These are phyloP conservation scores for Komagataella phaffii DNA, from an alignment of 805 yeast genomes.

Conservation along the genomic window DNA sequence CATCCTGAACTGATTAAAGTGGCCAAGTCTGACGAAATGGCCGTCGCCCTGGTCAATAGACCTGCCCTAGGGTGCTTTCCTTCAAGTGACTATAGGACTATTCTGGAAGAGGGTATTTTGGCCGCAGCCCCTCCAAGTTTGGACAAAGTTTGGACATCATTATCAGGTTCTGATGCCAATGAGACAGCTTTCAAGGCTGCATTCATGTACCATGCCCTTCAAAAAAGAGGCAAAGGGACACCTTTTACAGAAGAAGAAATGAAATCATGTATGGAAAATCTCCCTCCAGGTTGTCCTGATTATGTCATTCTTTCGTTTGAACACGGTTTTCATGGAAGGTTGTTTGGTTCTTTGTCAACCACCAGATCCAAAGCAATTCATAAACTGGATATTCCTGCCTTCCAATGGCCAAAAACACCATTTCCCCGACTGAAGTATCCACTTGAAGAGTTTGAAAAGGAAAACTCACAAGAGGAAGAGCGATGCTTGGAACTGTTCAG, in stretches of 20 bases:
- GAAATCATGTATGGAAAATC: conserved; percentile 62
- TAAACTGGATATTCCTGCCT: conserved; percentile 85
- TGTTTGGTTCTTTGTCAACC: conserved; percentile 82
- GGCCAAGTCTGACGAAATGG: conserved; percentile 58
- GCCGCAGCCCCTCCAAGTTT: conserved; percentile 73
- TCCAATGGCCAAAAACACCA: conserved; percentile 95
- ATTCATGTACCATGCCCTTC: conserved; percentile 63
- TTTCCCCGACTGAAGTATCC: conserved; percentile 66
- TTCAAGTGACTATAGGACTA: conserved; percentile 38
- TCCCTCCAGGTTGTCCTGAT: conserved; percentile 82
- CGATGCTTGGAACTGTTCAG: conserved; percentile 73
- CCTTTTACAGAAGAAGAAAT: conserved; percentile 60
- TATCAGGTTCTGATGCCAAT: conserved; percentile 82
- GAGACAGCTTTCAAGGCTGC: conserved; percentile 86
- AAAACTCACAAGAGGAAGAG: conserved; percentile 65
- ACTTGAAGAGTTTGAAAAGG: conserved; percentile 86
- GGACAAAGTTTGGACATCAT: conserved; percentile 62
- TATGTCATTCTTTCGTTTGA: conserved; percentile 77
- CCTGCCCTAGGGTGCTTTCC: conserved; percentile 83
- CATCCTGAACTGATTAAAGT: conserved; percentile 61
- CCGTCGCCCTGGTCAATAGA: conserved; percentile 64
- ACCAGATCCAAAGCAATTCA: conserved; percentile 94
- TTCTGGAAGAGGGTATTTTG: conserved; percentile 42
- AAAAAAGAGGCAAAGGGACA: conserved; percentile 49
- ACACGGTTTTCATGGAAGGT: conserved; percentile 88